A percentile compares a stretch with the other conserved stretches of the same genome.
These are phyloP conservation scores for Penicillium angulare DNA, from an alignment of 495 filamentous ascomycete species.

Conservation along the genomic window DNA sequence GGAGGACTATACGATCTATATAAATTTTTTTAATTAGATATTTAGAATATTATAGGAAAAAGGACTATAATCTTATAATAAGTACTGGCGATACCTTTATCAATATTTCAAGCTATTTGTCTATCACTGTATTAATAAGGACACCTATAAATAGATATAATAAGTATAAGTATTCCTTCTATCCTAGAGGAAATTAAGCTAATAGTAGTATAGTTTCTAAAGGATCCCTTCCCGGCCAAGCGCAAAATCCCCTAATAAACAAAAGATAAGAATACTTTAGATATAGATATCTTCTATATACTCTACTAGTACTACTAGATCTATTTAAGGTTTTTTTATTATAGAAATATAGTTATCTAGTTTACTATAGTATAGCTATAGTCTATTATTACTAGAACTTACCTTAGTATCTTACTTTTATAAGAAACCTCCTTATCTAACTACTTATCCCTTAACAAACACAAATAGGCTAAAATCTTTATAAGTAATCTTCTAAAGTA, in stretches of 20 bases:
- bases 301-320: slow-evolving; percentile 6
- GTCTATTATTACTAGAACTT: slow-evolving; percentile 30
- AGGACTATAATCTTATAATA: slow-evolving; percentile 25
- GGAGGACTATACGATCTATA: slow-evolving; percentile 27
- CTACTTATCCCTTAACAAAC: slow-evolving; percentile 14
- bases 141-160: slow-evolving; percentile 20
- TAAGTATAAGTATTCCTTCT: background rate
- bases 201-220: background rate
- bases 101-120: slow-evolving; percentile 28
- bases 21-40: slow-evolving; percentile 36
- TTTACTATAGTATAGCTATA: slow-evolving; percentile 27
- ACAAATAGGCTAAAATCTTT: slow-evolving; percentile 18
- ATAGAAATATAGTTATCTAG: slow-evolving; percentile 30
- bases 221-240: background rate
- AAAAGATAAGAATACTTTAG: slow-evolving; percentile 4
- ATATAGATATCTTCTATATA: slow-evolving; percentile 7
- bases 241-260: slow-evolving; percentile 1
- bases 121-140: slow-evolving; percentile 11
- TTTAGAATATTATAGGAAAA: slow-evolving; percentile 25
- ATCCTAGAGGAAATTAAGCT: background rate
- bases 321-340: slow-evolving; percentile 5
- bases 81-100: slow-evolving; percentile 29
- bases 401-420: slow-evolving; percentile 25
- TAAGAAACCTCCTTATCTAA: slow-evolving; percentile 16
- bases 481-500: slow-evolving; percentile 29